phyloP scores from a whole-genome alignment of 2,329 filamentous ascomycete genomes.

The Paraphoma sp. region DNA sequence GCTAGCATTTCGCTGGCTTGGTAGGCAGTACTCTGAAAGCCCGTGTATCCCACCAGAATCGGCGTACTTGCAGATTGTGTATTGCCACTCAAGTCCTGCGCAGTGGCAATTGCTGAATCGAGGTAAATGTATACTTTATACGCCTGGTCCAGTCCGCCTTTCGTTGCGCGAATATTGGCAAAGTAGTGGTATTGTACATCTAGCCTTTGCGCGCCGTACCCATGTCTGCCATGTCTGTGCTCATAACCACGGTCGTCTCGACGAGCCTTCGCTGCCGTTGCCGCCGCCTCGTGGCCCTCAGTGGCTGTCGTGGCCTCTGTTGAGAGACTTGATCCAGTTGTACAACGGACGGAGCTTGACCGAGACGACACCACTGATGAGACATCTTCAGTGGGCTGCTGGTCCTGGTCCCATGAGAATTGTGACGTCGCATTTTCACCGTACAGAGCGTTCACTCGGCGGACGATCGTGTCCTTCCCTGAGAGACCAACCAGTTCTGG shows the following conservation, averaged over 20 bases:
- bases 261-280: neutral
- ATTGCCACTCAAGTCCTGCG: neutral
- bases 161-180: conserved; percentile 68
- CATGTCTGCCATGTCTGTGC: neutral
- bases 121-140: conserved; percentile 75
- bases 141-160: conserved; percentile 65
- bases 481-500: conserved; percentile 60
- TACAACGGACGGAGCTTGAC: neutral
- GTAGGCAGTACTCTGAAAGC: conserved; percentile 45
- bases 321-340: neutral
- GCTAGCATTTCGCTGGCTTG: conserved; percentile 9
- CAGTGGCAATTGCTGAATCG: conserved; percentile 44
- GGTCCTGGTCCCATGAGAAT: conserved; percentile 10
- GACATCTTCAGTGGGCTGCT: neutral
- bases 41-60: conserved; percentile 68
- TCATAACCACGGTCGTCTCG: neutral
- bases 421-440: conserved; percentile 49
- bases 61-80: conserved; percentile 39
- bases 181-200: conserved; percentile 62
- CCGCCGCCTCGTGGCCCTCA: no score
- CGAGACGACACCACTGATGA: neutral
- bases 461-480: conserved; percentile 50
- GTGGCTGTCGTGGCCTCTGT: neutral
- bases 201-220: conserved; percentile 5
- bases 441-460: conserved; percentile 67